These are phyloP conservation scores for Selenicereus undatus DNA, from an alignment of 148 eudicot species.

Conservation along the genomic window DNA sequence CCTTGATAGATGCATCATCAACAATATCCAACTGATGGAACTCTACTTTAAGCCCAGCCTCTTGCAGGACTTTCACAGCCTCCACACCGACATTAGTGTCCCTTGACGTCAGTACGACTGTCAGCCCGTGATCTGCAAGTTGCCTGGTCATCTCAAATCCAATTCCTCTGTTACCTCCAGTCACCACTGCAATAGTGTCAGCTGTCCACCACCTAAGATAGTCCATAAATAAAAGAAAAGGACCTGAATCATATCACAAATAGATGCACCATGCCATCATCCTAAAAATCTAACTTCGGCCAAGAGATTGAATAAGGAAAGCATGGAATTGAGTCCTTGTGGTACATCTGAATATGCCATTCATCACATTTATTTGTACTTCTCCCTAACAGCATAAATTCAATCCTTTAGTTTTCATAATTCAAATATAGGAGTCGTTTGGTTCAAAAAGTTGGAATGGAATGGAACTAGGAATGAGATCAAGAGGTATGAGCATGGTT, in stretches of 20 bases:
- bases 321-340: too few relatives aligned
- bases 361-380: too few relatives aligned
- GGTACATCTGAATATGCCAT: too few relatives aligned
- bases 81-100: constrained; percentile 70
- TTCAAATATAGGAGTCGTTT: too few relatives aligned
- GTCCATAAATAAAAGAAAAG: constrained; percentile 2
- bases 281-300: too few relatives aligned
- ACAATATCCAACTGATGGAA: constrained; percentile 87
- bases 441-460: too few relatives aligned
- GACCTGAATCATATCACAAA: neutral
- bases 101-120: constrained; percentile 75
- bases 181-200: constrained; percentile 79
- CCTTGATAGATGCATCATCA: constrained; percentile 56
- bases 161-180: constrained; percentile 94
- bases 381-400: too few relatives aligned
- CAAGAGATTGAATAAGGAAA: too few relatives aligned
- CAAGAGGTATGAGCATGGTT: too few relatives aligned
- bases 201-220: constrained; percentile 82
- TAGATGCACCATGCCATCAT: too few relatives aligned
- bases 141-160: constrained; percentile 89
- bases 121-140: constrained; percentile 73
- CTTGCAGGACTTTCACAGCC: constrained; percentile 76
- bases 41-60: constrained; percentile 61
- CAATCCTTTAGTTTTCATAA: too few relatives aligned
- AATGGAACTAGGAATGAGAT: too few relatives aligned